phyloP scores from a whole-genome alignment of 2,329 filamentous ascomycete species.

The Colletotrichum navitas region DNA sequence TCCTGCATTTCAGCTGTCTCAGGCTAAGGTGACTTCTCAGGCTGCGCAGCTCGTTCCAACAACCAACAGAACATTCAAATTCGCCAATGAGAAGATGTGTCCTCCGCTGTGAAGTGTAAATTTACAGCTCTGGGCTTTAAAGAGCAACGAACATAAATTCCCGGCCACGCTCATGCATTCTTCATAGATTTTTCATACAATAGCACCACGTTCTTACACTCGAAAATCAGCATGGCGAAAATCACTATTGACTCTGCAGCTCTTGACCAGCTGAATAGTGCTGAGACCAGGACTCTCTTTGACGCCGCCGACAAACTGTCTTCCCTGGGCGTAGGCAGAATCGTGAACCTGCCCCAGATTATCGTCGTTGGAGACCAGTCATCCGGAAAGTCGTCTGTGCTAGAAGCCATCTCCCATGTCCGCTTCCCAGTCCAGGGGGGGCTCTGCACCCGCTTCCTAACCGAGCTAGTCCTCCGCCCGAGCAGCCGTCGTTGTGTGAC shows the following conservation, averaged over 20 bases:
- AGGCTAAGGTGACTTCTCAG: background rate
- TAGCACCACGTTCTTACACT: background rate
- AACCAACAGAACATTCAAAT: background rate
- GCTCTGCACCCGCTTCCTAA: slow-evolving; percentile 72
- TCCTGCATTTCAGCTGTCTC: slow-evolving; percentile 26
- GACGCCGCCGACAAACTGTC: slow-evolving; percentile 66
- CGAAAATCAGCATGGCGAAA: background rate
- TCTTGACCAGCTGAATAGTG: slow-evolving; percentile 57
- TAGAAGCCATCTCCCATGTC: slow-evolving; percentile 73
- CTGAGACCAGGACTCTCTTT: slow-evolving; percentile 61
- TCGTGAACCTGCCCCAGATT: slow-evolving; percentile 65
- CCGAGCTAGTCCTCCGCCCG: slow-evolving; percentile 67
- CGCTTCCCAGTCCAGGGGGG: slow-evolving; percentile 68
- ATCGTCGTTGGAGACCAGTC: slow-evolving; percentile 72
- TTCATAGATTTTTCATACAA: too few species aligned
- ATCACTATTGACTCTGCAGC: slow-evolving; percentile 48
- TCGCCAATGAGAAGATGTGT: background rate
- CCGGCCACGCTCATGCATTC: background rate
- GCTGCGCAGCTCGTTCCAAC: background rate
- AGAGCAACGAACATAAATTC: background rate
- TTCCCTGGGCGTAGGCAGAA: slow-evolving; percentile 59
- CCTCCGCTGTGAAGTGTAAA: background rate
- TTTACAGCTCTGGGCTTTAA: too few species aligned
- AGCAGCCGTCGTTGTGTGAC: slow-evolving; percentile 51
- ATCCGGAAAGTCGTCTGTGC: slow-evolving; percentile 73